phyloP scores from a whole-genome alignment of 225 moss, liverwort and hornwort species.

The Ulota crispa region DNA sequence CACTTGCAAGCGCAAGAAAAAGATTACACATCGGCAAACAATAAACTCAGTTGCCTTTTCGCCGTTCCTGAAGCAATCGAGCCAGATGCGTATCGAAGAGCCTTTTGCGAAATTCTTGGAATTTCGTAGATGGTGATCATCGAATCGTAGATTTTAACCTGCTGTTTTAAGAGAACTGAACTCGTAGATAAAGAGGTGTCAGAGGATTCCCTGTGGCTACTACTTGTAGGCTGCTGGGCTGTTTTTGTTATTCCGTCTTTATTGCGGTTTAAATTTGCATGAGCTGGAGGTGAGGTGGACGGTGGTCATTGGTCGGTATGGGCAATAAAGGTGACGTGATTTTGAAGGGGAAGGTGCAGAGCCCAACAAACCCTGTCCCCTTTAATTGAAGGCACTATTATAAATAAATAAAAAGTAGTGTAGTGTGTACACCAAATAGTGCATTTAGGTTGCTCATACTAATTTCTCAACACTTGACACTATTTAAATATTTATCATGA shows the following conservation, averaged over 20 bases:
- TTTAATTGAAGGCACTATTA: neutral
- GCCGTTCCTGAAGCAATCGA: neutral
- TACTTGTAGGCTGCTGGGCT: too few relatives aligned
- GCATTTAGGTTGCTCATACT: too few relatives aligned
- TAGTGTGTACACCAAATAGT: too few relatives aligned
- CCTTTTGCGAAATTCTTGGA: neutral
- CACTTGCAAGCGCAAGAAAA: neutral
- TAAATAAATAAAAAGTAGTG: too few relatives aligned
- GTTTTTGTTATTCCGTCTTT: too few relatives aligned
- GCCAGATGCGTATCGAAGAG: neutral
- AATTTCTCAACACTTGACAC: too few relatives aligned
- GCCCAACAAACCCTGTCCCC: neutral
- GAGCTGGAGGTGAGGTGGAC: neutral
- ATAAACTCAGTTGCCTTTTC: conserved; percentile 1
- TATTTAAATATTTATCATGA: too few relatives aligned
- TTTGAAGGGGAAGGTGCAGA: neutral
- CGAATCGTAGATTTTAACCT: fast-evolving
- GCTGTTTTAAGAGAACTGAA: too few relatives aligned
- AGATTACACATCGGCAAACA: neutral
- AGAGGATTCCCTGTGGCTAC: neutral
- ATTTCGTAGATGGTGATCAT: neutral
- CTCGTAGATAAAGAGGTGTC: neutral
- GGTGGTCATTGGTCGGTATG: neutral
- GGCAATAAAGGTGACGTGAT: neutral
- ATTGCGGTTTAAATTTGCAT: neutral